Evolutionary conservation across 1,139 yeast genomes (phyloP).

Genomic region (Geotrichum aggregatum): DNA sequence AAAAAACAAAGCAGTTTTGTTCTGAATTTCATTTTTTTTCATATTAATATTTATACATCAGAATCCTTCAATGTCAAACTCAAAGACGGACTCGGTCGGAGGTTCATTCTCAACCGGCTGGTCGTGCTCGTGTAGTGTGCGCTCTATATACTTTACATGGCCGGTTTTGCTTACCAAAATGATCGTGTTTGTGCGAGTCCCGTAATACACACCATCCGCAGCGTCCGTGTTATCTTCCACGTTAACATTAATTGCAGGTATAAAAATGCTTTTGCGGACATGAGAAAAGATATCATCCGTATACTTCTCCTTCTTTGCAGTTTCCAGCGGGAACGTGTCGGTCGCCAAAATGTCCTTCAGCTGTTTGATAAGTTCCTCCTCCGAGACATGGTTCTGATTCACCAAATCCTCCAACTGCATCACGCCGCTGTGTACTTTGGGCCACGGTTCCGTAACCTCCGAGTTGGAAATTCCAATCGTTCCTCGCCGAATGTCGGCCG

Average conservation of each 20-base stretch:
- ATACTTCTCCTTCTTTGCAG: slow-evolving; percentile 24
- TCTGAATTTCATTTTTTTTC: too few relatives aligned
- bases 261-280: slow-evolving; percentile 59
- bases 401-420: slow-evolving; percentile 44
- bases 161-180: slow-evolving; percentile 56
- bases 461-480: slow-evolving; percentile 65
- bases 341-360: slow-evolving; percentile 55
- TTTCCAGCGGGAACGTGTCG: slow-evolving; percentile 41
- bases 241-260: slow-evolving; percentile 54
- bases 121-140: slow-evolving; percentile 41
- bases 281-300: slow-evolving; percentile 38
- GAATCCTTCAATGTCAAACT: slow-evolving; percentile 21
- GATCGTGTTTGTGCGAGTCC: slow-evolving; percentile 87
- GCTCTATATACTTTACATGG: slow-evolving; percentile 45
- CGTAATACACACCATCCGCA: slow-evolving; percentile 56
- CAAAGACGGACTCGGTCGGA: slow-evolving; percentile 16
- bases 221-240: slow-evolving; percentile 20
- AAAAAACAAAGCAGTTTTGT: slow-evolving; percentile 27
- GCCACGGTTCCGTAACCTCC: slow-evolving; percentile 61
- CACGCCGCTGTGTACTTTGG: slow-evolving; percentile 58
- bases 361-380: slow-evolving; percentile 46
- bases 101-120: slow-evolving; percentile 14
- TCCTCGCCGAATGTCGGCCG: slow-evolving; percentile 23
- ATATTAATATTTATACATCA: not conserved
- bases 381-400: slow-evolving; percentile 35